Percentiles rank a stretch among this genome's conserved stretches.
Evolutionary conservation across 2,329 filamentous ascomycete genomes (phyloP).

Genomic region (Albifimbria verrucaria): DNA sequence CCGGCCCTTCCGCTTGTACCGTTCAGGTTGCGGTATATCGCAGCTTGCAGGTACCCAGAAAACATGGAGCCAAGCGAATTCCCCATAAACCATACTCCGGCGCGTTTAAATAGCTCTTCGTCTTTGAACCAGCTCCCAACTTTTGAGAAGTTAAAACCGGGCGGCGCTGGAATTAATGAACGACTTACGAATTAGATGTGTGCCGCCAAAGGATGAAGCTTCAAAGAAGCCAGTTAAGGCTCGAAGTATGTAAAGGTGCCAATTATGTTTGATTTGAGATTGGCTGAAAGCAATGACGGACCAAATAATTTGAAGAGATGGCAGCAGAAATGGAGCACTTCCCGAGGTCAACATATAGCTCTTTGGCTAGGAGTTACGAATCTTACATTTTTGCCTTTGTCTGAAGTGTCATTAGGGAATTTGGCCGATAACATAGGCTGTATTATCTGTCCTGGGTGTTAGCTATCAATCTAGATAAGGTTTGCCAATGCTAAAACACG

Average conservation of each 20-base stretch:
- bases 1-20: conserved; percentile 43
- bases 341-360: background rate
- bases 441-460: conserved; percentile 38
- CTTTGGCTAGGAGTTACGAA: background rate
- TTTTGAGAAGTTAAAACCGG: background rate
- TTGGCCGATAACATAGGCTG: conserved; percentile 23
- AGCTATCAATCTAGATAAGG: too few species aligned
- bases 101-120: conserved; percentile 41
- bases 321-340: conserved; percentile 19
- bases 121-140: conserved; percentile 19
- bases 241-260: conserved; percentile 20
- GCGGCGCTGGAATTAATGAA: background rate
- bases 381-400: conserved; percentile 21
- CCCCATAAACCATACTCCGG: conserved; percentile 43
- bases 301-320: conserved; percentile 19
- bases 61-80: conserved; percentile 22
- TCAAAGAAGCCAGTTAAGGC: conserved; percentile 21
- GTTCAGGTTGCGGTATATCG: conserved; percentile 32
- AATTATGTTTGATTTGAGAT: conserved; percentile 17
- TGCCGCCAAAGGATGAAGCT: conserved; percentile 22
- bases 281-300: conserved; percentile 22
- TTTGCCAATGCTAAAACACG: too few species aligned
- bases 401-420: conserved; percentile 24
- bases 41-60: conserved; percentile 24
- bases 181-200: conserved; percentile 22